Percentiles rank a stretch among this genome's conserved stretches.
Conservation (phyloP, 2,329 filamentous ascomycete species). For the Emericellopsis atlantica region DNA sequence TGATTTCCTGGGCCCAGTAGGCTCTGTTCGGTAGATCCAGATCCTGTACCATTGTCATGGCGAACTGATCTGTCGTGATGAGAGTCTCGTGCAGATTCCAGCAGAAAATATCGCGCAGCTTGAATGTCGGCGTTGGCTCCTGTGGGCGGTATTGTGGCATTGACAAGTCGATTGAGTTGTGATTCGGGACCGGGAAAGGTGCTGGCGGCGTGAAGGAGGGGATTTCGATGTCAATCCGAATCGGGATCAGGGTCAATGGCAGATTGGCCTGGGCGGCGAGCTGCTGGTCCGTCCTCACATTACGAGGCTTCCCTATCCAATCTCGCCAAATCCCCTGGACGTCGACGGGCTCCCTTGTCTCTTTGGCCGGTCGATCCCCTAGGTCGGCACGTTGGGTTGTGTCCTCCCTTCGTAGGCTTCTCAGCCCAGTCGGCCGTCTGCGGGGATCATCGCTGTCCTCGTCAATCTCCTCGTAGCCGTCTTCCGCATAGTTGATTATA, state of each 20-base stretch:
- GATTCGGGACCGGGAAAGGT: constrained; percentile 50
- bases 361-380: constrained; percentile 71
- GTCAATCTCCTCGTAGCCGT: constrained; percentile 73
- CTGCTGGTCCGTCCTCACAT: constrained; percentile 43
- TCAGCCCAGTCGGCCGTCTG: constrained; percentile 70
- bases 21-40: constrained; percentile 74
- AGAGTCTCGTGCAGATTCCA: constrained; percentile 96
- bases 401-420: constrained; percentile 72
- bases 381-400: constrained; percentile 47
- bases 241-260: constrained; percentile 83
- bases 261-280: constrained; percentile 58
- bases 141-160: constrained; percentile 68
- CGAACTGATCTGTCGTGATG: constrained; percentile 91
- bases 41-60: constrained; percentile 80
- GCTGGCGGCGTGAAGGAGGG: constrained; percentile 55
- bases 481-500: constrained; percentile 95
- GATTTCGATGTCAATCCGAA: constrained; percentile 91
- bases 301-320: constrained; percentile 72
- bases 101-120: constrained; percentile 87
- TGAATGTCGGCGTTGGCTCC: constrained; percentile 71
- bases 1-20: constrained; percentile 64
- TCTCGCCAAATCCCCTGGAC: constrained; percentile 88
- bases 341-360: constrained; percentile 64
- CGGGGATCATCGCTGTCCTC: constrained; percentile 64
- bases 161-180: constrained; percentile 53